Conservation (phyloP, 192 early-diverging fungal genomes). For the Tieghemiomyces parasiticus region DNA sequence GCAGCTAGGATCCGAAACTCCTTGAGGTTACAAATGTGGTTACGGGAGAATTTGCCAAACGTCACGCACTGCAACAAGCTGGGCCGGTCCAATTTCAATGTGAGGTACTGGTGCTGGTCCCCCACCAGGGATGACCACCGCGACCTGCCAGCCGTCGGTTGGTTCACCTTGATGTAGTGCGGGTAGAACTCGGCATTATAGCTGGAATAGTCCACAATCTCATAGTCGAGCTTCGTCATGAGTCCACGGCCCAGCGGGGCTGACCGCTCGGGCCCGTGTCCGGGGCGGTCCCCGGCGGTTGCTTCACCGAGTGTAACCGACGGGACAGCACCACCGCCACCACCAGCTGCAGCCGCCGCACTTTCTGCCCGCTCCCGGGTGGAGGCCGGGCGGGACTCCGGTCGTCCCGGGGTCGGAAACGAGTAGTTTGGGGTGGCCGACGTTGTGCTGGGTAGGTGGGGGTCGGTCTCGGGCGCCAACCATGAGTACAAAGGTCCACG, state of each 20-base stretch:
- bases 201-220: slow-evolving; percentile 8
- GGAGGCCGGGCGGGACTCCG: too few relatives aligned
- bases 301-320: too few relatives aligned
- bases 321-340: too few relatives aligned
- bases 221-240: slow-evolving; percentile 2
- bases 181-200: slow-evolving; percentile 7
- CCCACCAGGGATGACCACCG: slow-evolving; percentile 79
- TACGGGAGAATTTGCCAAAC: slow-evolving; percentile 74
- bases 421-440: too few relatives aligned
- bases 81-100: slow-evolving; percentile 72
- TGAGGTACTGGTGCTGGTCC: slow-evolving; percentile 86
- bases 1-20: slow-evolving; percentile 95
- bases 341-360: too few relatives aligned
- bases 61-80: slow-evolving; percentile 79
- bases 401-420: background rate
- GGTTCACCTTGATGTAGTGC: slow-evolving; percentile 11
- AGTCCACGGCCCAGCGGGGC: too few relatives aligned
- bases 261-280: background rate
- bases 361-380: too few relatives aligned
- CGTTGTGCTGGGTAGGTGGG: too few relatives aligned
- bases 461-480: background rate
- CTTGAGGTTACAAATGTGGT: slow-evolving; percentile 90
- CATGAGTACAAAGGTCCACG: too few relatives aligned
- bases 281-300: too few relatives aligned
- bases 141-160: slow-evolving; percentile 24